Base-by-base conservation (phyloP, 352 stramenopile species). In the Globisporangium alternatum region DNA sequence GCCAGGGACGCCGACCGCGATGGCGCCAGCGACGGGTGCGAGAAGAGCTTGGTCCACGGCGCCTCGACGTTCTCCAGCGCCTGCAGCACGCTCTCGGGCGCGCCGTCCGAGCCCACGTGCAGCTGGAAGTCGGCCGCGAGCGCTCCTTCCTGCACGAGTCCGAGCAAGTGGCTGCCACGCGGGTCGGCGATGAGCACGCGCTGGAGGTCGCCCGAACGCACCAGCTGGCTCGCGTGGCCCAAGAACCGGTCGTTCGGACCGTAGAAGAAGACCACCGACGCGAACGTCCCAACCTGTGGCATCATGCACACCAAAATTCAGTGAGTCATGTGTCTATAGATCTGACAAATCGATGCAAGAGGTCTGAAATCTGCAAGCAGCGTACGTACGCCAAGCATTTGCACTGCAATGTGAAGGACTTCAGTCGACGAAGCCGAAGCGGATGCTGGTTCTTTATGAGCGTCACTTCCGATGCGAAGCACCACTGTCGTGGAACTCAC, bases 301-400 rank as follows among this genome's bases (percentile, higher is more conserved):
- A 60, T 15, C 17, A n/a, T 54, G 21, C 17, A n/a, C 15, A 55
- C 15, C 17, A 21, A 19, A 33, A 6, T 8, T 21, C 13, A 12
- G 5, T 25, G 5, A 19, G 45, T 49, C 21, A 45, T 48, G 7
- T 2, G 8, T 4, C 31, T n/a, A 3, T 31, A 28, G 13, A 9
- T 17, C 47, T 37, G 12, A 28, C 25, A 28, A 28, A 28, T 3
- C 25, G 25, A 28, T 28, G 22, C 13, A 56, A 33, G 19, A 2
- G 41, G 0, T 30, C 0, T 53, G 25, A n/a, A 13, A 33, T 7
- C 5, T 12, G 6, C 17, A 19, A 30, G 30, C n/a, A 47, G 28
- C 69, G 74, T 65, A 85, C 69, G 72, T 65, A 85, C 78, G 6
- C 63, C 35, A 12, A 83, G 41, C 76, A 83, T 76, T 12, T 67